These are phyloP conservation scores for Atalantia buxifolia DNA, from an alignment of 345 rosid species.

Conservation along the genomic window DNA sequence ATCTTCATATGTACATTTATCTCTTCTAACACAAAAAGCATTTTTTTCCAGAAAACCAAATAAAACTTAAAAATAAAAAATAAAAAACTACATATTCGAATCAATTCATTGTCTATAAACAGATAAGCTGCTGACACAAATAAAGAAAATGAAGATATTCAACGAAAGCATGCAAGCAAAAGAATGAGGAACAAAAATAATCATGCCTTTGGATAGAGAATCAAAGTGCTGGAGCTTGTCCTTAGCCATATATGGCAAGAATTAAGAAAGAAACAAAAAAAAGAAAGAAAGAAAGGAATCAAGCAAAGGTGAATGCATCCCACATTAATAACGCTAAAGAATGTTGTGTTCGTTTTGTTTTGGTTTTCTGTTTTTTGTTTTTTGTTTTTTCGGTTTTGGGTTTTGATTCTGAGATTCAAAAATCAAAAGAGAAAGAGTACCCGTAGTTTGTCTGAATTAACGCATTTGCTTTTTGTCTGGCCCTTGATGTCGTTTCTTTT, in stretches of 20 bases:
- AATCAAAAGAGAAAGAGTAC: not conserved
- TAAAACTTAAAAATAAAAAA: not conserved
- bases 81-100: not conserved
- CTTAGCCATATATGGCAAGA: not conserved
- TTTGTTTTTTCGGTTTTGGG: not conserved
- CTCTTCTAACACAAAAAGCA: not conserved
- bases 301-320: not conserved
- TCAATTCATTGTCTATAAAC: not conserved
- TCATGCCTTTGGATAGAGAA: slow-evolving; percentile 1
- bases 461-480: not conserved
- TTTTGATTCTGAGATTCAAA: not conserved
- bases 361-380: too few species aligned
- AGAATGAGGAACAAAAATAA: not conserved
- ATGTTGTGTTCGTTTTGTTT: not conserved
- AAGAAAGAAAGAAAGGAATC: not conserved
- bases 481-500: not conserved
- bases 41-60: not conserved
- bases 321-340: not conserved
- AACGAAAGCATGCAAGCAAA: not conserved
- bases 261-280: not conserved
- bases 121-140: not conserved
- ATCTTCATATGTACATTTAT: not conserved
- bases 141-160: not conserved
- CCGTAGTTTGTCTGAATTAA: not conserved
- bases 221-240: not conserved